Conservation (phyloP, 345 rosid species). For the Eucalyptus caleyi region DNA sequence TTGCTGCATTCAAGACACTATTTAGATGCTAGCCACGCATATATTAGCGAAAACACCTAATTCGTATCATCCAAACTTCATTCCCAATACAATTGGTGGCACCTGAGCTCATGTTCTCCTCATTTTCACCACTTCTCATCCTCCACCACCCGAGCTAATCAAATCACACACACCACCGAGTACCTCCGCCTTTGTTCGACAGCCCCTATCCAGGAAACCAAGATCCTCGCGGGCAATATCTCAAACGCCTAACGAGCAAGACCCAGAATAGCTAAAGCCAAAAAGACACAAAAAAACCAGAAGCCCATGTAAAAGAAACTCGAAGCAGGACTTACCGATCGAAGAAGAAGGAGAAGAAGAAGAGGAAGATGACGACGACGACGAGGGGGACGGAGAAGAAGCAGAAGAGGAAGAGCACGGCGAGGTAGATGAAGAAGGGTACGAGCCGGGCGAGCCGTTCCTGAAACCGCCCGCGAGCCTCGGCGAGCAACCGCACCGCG, state of each 20-base stretch:
- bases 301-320: neutral
- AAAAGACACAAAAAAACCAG: neutral
- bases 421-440: constrained; percentile 20
- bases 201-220: neutral
- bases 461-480: constrained; percentile 1
- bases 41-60: neutral
- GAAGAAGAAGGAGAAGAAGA: constrained; percentile 19
- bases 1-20: neutral
- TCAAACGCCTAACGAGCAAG: neutral
- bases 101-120: neutral
- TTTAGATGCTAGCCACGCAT: neutral
- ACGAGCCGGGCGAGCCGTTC: constrained; percentile 14
- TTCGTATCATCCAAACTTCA: neutral
- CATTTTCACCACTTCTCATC: neutral
- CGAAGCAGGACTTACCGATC: constrained; percentile 16
- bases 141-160: neutral
- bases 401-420: constrained; percentile 17
- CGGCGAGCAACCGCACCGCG: constrained; percentile 22
- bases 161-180: neutral
- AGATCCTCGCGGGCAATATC: neutral
- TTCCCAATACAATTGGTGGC: neutral
- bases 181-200: neutral
- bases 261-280: neutral
- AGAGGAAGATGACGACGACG: constrained; percentile 13
- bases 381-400: neutral